Percentiles rank a stretch among this genome's conserved stretches.
phyloP scores from a whole-genome alignment of 148 eudicot genomes.

The Bassia scoparia region DNA sequence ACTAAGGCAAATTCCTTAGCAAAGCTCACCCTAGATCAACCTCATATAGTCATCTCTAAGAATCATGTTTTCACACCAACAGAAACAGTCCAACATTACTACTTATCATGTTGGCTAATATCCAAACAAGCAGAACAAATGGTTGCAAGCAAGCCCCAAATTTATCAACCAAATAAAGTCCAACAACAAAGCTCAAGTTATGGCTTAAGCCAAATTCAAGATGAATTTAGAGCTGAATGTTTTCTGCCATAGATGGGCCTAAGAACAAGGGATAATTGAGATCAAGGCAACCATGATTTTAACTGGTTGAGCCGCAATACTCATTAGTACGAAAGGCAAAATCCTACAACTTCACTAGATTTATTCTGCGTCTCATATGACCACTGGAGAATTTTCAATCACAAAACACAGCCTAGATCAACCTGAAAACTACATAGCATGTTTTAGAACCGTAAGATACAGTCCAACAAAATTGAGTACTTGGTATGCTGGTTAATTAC shows the following conservation, averaged over 20 bases:
- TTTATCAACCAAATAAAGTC: not conserved
- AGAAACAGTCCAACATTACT: not conserved
- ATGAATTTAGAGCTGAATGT: too few species aligned
- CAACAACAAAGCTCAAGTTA: not conserved
- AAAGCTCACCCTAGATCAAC: not conserved
- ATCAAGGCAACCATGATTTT: too few species aligned
- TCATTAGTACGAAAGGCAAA: not conserved
- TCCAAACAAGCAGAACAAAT: not conserved
- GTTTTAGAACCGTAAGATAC: not conserved
- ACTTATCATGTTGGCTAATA: not conserved
- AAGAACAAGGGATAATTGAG: too few species aligned
- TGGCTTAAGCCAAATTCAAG: too few species aligned
- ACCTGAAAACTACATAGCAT: not conserved
- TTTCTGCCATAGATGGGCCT: too few species aligned
- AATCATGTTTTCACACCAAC: too few species aligned
- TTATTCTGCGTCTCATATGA: not conserved
- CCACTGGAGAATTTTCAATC: not conserved
- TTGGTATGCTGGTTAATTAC: not conserved
- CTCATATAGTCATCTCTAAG: too few species aligned
- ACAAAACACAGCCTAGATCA: not conserved
- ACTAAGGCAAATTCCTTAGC: not conserved
- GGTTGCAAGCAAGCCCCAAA: not conserved
- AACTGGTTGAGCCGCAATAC: too few species aligned
- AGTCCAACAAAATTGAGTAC: not conserved
- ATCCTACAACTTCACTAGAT: not conserved